Conservation (phyloP, 2,329 filamentous ascomycete genomes). For the Fusarium sp. region DNA sequence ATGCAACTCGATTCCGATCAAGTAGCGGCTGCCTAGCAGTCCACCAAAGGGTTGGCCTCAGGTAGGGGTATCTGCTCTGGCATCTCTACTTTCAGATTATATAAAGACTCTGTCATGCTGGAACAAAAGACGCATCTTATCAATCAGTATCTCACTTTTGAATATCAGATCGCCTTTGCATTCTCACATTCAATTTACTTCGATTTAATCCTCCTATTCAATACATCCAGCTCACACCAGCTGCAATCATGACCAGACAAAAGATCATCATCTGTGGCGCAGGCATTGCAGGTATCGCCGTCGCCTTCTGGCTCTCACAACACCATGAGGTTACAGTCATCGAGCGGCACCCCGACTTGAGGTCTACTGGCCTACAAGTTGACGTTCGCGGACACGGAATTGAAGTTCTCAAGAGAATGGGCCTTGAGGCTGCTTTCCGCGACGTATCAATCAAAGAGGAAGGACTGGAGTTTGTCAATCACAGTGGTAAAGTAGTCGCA, state of each 20-base stretch:
- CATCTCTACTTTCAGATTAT: no score
- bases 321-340: conserved; percentile 54
- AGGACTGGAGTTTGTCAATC: conserved; percentile 62
- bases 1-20: no score
- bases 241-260: conserved; percentile 45
- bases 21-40: no score
- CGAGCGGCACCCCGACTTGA: conserved; percentile 57
- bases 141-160: no score
- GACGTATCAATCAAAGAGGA: conserved; percentile 60
- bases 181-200: no score
- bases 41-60: no score
- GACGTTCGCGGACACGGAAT: conserved; percentile 67
- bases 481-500: conserved; percentile 54
- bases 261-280: conserved; percentile 51
- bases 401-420: conserved; percentile 59
- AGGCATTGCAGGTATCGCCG: conserved; percentile 50
- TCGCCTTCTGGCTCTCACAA: conserved; percentile 51
- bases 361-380: conserved; percentile 64
- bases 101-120: no score
- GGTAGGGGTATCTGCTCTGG: no score
- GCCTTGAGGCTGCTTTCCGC: conserved; percentile 48
- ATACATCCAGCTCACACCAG: no score
- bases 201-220: no score
- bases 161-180: no score
- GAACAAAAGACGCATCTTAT: no score